These are phyloP conservation scores for Hanseniaspora thailandica DNA, from an alignment of 805 yeast species.

Conservation along the genomic window DNA sequence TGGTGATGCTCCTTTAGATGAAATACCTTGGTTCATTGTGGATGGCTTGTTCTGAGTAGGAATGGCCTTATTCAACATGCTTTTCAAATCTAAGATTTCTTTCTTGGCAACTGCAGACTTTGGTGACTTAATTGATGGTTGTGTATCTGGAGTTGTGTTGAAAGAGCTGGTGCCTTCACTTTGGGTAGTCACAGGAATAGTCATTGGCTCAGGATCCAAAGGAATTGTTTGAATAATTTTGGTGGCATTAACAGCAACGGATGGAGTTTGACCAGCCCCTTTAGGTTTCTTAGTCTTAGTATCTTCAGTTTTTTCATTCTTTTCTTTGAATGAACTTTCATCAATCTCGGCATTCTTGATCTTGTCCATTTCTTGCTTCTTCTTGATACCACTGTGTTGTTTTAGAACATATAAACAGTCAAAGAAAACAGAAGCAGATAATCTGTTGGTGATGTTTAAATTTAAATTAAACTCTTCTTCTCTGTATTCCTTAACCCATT, in stretches of 20 bases:
- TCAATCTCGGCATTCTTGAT: slow-evolving; percentile 18
- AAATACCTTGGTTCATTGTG: not conserved
- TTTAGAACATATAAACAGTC: slow-evolving; percentile 78
- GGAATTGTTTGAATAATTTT: slow-evolving; percentile 69
- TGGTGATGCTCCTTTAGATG: not conserved
- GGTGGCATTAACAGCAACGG: slow-evolving; percentile 60
- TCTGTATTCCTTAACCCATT: slow-evolving; percentile 25
- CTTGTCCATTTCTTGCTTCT: slow-evolving; percentile 23
- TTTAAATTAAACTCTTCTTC: slow-evolving; percentile 28
- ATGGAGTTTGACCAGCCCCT: not conserved
- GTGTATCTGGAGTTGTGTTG: slow-evolving; percentile 16
- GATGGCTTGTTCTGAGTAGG: not conserved
- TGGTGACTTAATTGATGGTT: not conserved
- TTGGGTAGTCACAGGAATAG: slow-evolving; percentile 22
- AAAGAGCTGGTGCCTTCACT: slow-evolving; percentile 20
- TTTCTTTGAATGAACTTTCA: slow-evolving; percentile 29
- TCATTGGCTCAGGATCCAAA: slow-evolving; percentile 69
- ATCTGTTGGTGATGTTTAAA: slow-evolving; percentile 63
- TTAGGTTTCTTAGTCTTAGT: not conserved
- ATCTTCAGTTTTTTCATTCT: slow-evolving; percentile 18
- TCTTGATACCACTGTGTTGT: slow-evolving; percentile 75
- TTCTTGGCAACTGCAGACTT: not conserved
- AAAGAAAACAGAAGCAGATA: slow-evolving; percentile 87
- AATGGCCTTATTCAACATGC: slow-evolving; percentile 5
- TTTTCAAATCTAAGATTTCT: slow-evolving; percentile 3